Evolutionary conservation across 2,329 filamentous ascomycete genomes (phyloP).

Genomic region (Waltergamsia citrina): DNA sequence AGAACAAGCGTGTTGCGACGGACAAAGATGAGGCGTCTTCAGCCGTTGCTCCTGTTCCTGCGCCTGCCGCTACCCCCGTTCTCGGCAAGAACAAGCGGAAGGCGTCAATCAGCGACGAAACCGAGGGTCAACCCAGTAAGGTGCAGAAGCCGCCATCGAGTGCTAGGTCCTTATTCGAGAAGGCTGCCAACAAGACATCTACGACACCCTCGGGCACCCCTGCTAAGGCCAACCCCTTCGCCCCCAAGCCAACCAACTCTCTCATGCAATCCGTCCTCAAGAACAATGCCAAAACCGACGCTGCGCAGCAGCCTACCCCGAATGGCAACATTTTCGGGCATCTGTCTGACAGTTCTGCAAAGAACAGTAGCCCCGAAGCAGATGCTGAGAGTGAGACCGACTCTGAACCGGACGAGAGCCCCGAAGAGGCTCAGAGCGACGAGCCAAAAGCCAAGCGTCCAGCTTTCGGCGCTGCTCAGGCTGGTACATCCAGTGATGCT

Average conservation of each 20-base stretch:
- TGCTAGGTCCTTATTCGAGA: constrained; percentile 47
- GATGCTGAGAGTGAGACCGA: constrained; percentile 36
- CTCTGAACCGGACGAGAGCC: constrained; percentile 30
- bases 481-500: constrained; percentile 22
- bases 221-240: constrained; percentile 21
- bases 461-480: not conserved
- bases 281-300: constrained; percentile 20
- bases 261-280: constrained; percentile 33
- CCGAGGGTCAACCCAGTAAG: constrained; percentile 40
- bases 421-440: constrained; percentile 31
- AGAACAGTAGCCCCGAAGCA: constrained; percentile 41
- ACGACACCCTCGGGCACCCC: constrained; percentile 20
- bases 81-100: constrained; percentile 43
- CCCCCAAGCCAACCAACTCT: constrained; percentile 24
- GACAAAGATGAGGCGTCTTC: constrained; percentile 28
- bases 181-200: constrained; percentile 41
- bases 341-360: constrained; percentile 47
- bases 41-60: constrained; percentile 12
- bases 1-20: constrained; percentile 39
- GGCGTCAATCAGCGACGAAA: constrained; percentile 32
- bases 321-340: constrained; percentile 48
- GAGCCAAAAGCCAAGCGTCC: constrained; percentile 22
- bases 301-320: constrained; percentile 10
- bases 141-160: constrained; percentile 41
- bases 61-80: constrained; percentile 8